A percentile compares a stretch with the other conserved stretches of the same genome.
These are phyloP conservation scores for Panicum miliaceum DNA, from an alignment of 176 grass and related monocot genomes.

Conservation along the genomic window DNA sequence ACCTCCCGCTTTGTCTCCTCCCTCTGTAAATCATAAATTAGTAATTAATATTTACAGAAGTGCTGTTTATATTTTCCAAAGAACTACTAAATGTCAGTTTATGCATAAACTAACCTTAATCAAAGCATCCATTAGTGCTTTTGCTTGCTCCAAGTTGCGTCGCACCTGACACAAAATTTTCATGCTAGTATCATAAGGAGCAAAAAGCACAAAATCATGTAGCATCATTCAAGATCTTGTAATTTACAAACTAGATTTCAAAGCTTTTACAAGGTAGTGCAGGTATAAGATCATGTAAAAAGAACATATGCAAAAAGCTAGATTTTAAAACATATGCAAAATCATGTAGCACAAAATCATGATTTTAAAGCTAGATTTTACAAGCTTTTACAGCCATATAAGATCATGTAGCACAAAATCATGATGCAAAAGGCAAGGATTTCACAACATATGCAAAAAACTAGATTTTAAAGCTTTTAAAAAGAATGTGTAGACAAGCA, in stretches of 20 bases:
- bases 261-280: no score
- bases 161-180: constrained; percentile 74
- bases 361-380: no score
- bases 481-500: constrained; percentile 8
- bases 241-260: no score
- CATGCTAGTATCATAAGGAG: constrained; percentile 35
- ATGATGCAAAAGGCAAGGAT: background rate
- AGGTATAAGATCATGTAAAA: no score
- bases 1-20: constrained; percentile 90
- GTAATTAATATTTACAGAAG: constrained; percentile 13
- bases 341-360: no score
- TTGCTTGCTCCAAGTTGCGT: constrained; percentile 95
- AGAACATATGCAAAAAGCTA: no score
- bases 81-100: constrained; percentile 19
- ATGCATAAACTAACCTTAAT: constrained; percentile 75
- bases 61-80: constrained; percentile 22
- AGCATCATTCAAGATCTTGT: constrained; percentile 3
- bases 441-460: background rate
- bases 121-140: constrained; percentile 78
- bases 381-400: no score
- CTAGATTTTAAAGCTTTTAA: constrained; percentile 3
- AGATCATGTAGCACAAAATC: no score
- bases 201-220: constrained; percentile 21
- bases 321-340: no score
- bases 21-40: constrained; percentile 61